Percentiles rank a stretch among this genome's conserved stretches.
These are phyloP conservation scores for Noccaea caerulescens DNA, from an alignment of 345 rosid species.

Conservation along the genomic window DNA sequence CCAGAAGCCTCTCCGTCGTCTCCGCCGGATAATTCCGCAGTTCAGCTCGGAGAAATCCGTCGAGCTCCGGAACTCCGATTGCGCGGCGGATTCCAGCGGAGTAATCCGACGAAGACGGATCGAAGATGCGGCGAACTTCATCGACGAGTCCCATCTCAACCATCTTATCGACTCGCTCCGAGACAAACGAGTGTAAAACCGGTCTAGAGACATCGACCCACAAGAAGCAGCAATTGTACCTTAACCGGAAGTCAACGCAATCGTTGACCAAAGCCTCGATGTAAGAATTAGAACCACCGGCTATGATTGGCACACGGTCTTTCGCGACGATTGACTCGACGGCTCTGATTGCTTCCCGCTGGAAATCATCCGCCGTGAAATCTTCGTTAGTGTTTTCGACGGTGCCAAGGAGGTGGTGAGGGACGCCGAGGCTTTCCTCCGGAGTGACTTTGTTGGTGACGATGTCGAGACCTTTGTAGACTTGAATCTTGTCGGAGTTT, in stretches of 20 bases:
- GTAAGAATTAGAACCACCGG: conserved; percentile 92
- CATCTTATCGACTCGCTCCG: conserved; percentile 83
- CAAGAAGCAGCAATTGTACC: conserved; percentile 71
- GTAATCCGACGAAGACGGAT: conserved; percentile 55
- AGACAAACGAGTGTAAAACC: conserved; percentile 62
- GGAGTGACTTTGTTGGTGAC: conserved; percentile 81
- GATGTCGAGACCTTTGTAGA: conserved; percentile 67
- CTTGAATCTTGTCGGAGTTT: conserved; percentile 91
- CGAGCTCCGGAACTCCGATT: conserved; percentile 80
- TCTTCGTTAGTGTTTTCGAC: conserved; percentile 50
- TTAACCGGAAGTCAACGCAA: conserved; percentile 60
- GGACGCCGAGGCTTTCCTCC: conserved; percentile 70
- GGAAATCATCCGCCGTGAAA: conserved; percentile 67
- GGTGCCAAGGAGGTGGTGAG: conserved; percentile 75
- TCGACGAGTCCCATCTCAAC: conserved; percentile 65
- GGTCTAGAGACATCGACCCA: conserved; percentile 81
- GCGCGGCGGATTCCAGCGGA: conserved; percentile 71
- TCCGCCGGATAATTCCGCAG: conserved; percentile 22
- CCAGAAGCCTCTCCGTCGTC: conserved; percentile 47
- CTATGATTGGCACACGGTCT: conserved; percentile 68
- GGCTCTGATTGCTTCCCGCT: conserved; percentile 48
- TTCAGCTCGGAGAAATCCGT: conserved; percentile 56
- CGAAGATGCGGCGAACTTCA: conserved; percentile 62
- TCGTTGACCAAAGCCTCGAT: conserved; percentile 66
- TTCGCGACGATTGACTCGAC: conserved; percentile 50